A percentile compares a stretch with the other conserved stretches of the same genome.
Conservation (phyloP, 73 alveolate genomes). For the Loxodes magnus region DNA sequence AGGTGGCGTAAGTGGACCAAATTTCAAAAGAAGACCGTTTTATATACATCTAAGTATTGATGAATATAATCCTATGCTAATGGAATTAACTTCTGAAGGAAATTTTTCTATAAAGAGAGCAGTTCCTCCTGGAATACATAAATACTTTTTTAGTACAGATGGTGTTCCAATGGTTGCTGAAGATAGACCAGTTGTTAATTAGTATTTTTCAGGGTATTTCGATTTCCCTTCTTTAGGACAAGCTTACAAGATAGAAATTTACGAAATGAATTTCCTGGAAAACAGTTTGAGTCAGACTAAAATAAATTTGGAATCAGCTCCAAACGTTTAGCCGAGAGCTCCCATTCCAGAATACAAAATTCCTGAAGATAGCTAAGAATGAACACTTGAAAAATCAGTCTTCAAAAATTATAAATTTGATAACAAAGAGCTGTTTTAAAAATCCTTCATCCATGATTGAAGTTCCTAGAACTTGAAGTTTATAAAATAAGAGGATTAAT, state of each 20-base stretch:
- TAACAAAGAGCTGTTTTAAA: conserved; percentile 29
- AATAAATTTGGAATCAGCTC: too few species aligned
- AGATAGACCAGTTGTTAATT: too few species aligned
- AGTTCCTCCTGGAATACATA: conserved; percentile 58
- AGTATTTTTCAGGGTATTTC: too few species aligned
- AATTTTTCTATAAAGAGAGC: conserved; percentile 47
- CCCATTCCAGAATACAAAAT: too few species aligned
- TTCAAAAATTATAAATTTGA: conserved; percentile 47
- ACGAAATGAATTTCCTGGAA: too few species aligned
- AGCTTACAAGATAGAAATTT: too few species aligned
- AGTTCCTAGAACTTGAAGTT: conserved; percentile 37
- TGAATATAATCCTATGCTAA: conserved; percentile 39
- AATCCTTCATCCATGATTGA: conserved; percentile 84
- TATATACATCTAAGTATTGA: conserved; percentile 55
- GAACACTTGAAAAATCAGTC: conserved; percentile 40
- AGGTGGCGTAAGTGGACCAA: conserved; percentile 22
- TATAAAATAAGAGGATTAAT: conserved; percentile 41
- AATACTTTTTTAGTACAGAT: conserved; percentile 26
- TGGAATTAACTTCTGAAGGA: conserved; percentile 32
- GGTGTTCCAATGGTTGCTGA: not conserved
- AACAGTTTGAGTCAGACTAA: too few species aligned
- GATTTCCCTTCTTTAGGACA: too few species aligned
- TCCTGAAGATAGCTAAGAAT: too few species aligned
- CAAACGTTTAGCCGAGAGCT: too few species aligned
- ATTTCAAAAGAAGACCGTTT: conserved; percentile 29